Base-by-base conservation (phyloP, 2,329 filamentous ascomycete genomes). In the Fusarium nematophilum region DNA sequence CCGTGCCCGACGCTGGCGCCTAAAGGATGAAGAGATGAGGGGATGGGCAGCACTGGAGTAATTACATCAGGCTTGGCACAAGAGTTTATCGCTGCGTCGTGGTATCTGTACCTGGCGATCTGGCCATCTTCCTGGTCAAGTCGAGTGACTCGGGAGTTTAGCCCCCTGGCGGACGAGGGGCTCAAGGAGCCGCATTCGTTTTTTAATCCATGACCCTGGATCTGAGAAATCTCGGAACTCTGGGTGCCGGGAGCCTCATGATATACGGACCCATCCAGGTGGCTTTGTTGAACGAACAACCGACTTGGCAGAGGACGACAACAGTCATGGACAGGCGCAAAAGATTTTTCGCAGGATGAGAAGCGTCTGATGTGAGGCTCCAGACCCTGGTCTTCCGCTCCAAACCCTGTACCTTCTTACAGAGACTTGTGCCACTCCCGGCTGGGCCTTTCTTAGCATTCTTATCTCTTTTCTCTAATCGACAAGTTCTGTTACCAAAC, bases 211-310 rank as follows among this genome's bases (percentile, higher is more conserved):
- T 49, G 45, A 40, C 31, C 37, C 37, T 40, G 34, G 46, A 55
- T 53, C 56, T 44, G 26, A 14, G 30, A 43, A 52, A 59, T 52
- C 36, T 50, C 52, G 56, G 52, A 51, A 37, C 14, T 37, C 8
- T 33, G 34, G 34, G 18, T 51, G 36, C 52, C 45, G 46, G 46
- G 37, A 55, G 45, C 46, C 45, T 56, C 34, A 42, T 27, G 31
- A 50, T 37, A 38, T 33, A 15, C 18, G 33, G 10, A 18, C 9
- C 14, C 37, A 50, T 43, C 14, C n/a, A n/a, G n/a, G n/a, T n/a
- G n/a, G n/a, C n/a, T n/a, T n/a, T 43, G 18, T 40, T 27, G 38
- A 29, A 29, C 23, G n/a, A 27, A 34, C 21, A 44, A 40, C 45
- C 26, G 23, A 11, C 44, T 47, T 49, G 45, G 34, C 34, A 49